Percentiles rank a stretch among this genome's conserved stretches.
These are phyloP conservation scores for Rutidosis leptorrhynchoides DNA, from an alignment of 129 eudicot genomes.

Conservation along the genomic window DNA sequence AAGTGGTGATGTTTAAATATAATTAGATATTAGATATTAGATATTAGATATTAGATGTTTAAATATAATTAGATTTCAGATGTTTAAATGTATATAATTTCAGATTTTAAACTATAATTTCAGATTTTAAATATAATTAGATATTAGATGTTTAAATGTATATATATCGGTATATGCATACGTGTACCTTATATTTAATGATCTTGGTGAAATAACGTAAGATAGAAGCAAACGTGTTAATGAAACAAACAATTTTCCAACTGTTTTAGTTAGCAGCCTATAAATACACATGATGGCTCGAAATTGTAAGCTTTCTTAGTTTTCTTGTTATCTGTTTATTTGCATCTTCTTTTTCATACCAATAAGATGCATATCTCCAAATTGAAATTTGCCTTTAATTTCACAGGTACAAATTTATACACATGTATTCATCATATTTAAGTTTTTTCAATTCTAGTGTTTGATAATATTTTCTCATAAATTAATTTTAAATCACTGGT, in stretches of 20 bases:
- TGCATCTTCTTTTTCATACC: conserved; percentile 15
- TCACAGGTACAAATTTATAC: conserved; percentile 17
- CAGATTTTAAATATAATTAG: background rate
- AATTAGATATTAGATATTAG: too few species aligned
- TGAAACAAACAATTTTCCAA: conserved; percentile 27
- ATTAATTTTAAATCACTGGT: too few species aligned
- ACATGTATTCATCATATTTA: background rate
- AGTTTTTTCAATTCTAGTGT: background rate
- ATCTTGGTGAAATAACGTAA: conserved; percentile 17
- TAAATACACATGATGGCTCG: conserved; percentile 28
- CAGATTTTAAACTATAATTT: too few species aligned
- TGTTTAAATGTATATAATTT: too few species aligned
- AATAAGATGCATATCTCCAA: conserved; percentile 32
- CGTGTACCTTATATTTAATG: background rate
- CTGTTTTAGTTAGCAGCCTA: conserved; percentile 28
- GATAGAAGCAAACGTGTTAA: conserved; percentile 33
- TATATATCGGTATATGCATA: background rate
- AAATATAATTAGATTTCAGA: too few species aligned
- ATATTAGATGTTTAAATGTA: background rate
- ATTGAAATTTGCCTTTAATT: conserved; percentile 23
- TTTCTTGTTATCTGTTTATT: conserved; percentile 12
- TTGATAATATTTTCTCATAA: too few species aligned
- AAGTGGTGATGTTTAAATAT: too few species aligned
- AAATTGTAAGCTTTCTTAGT: conserved; percentile 21
- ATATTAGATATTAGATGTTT: too few species aligned